Evolutionary conservation across 768 basidiomycete species (phyloP).

Genomic region (Kwoniella bestiolae): DNA sequence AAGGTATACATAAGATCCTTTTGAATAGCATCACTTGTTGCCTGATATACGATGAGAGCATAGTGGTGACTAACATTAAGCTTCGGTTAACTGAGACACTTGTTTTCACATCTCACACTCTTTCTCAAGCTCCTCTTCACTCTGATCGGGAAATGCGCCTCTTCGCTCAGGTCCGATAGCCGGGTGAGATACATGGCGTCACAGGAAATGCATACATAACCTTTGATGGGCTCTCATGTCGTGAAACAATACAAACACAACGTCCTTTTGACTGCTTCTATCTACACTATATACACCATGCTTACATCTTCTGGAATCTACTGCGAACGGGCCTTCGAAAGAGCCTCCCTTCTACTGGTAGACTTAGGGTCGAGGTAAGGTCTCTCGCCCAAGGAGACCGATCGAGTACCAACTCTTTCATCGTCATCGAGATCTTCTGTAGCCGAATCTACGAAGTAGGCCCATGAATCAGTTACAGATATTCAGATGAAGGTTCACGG

Average conservation of each 20-base stretch:
- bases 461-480: too few relatives aligned
- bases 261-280: background rate
- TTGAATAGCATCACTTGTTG: too few relatives aligned
- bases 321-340: constrained; percentile 10
- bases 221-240: too few relatives aligned
- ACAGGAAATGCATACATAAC: too few relatives aligned
- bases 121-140: too few relatives aligned
- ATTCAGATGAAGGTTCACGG: too few relatives aligned
- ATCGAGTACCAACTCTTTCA: constrained; percentile 61
- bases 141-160: background rate
- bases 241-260: background rate
- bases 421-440: constrained; percentile 38
- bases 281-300: background rate
- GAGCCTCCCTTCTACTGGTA: constrained; percentile 28
- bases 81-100: constrained; percentile 7
- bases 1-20: too few relatives aligned
- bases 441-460: constrained; percentile 25
- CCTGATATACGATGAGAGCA: too few relatives aligned
- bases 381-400: constrained; percentile 64
- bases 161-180: too few relatives aligned
- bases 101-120: background rate
- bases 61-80: background rate
- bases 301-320: background rate
- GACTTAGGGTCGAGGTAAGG: constrained; percentile 61
- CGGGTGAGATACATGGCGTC: too few relatives aligned